Evolutionary conservation across 1,284 basidiomycete genomes (phyloP).

Genomic region (Paramarasmius palmivorus): DNA sequence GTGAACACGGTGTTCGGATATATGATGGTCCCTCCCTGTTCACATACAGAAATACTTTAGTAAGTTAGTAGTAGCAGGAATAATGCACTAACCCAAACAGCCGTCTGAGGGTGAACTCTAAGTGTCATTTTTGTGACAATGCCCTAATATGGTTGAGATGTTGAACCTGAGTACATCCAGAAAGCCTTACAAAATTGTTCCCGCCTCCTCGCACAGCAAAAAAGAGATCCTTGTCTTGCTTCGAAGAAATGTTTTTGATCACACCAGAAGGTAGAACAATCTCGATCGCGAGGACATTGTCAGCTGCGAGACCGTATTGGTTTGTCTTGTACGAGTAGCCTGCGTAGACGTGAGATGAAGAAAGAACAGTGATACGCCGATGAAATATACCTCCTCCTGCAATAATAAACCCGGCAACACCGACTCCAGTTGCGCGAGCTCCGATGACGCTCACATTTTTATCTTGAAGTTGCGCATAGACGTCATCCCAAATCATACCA

Average conservation of each 20-base stretch:
- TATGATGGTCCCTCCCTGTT: constrained; percentile 1
- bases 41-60: background rate
- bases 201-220: constrained; percentile 33
- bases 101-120: constrained; percentile 29
- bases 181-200: constrained; percentile 4
- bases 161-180: too few relatives aligned
- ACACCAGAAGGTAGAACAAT: constrained; percentile 50
- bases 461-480: constrained; percentile 41
- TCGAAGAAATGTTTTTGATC: constrained; percentile 36
- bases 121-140: constrained; percentile 12
- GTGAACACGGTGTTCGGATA: background rate
- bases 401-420: constrained; percentile 47
- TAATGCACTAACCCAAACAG: constrained; percentile 50
- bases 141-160: constrained; percentile 5
- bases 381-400: constrained; percentile 38
- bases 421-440: constrained; percentile 40
- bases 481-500: constrained; percentile 49
- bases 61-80: background rate
- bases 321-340: constrained; percentile 58
- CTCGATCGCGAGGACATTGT: constrained; percentile 47
- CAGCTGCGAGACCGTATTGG: constrained; percentile 50
- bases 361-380: background rate
- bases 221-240: constrained; percentile 42
- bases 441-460: constrained; percentile 46
- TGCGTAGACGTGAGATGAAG: constrained; percentile 17